A percentile compares a stretch with the other conserved stretches of the same genome.
phyloP scores from a whole-genome alignment of 495 filamentous ascomycete species.

The Antarctomyces pellizariae region DNA sequence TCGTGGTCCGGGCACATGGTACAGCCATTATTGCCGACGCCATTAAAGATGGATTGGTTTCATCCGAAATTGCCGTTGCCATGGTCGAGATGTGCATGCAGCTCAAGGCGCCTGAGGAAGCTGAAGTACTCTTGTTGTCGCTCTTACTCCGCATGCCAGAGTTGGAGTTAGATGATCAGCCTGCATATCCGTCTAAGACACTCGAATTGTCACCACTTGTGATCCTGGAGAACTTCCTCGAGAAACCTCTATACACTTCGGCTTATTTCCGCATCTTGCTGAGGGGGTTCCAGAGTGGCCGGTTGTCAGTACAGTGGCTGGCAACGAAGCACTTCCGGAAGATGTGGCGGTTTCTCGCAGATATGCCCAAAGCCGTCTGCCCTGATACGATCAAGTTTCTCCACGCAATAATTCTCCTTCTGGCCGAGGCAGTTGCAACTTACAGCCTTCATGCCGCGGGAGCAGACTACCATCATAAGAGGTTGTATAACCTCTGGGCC shows the following conservation, averaged over 20 bases:
- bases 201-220: conserved; percentile 10
- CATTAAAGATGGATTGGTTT: conserved; percentile 22
- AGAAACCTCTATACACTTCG: conserved; percentile 8
- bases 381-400: too few relatives aligned
- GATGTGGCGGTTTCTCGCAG: too few relatives aligned
- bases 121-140: conserved; percentile 16
- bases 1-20: conserved; percentile 45
- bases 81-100: conserved; percentile 21
- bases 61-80: conserved; percentile 15
- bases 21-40: conserved; percentile 31
- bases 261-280: conserved; percentile 17
- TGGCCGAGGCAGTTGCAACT: too few relatives aligned
- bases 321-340: conserved; percentile 18
- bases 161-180: conserved; percentile 13
- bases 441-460: too few relatives aligned
- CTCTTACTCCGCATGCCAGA: conserved; percentile 15
- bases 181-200: conserved; percentile 11
- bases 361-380: too few relatives aligned
- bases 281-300: conserved; percentile 12
- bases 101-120: conserved; percentile 17
- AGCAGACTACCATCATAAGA: too few relatives aligned
- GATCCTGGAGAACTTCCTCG: conserved; percentile 12
- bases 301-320: conserved; percentile 21
- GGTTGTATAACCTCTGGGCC: too few relatives aligned
- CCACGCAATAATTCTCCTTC: too few relatives aligned